These are phyloP conservation scores for Apiotrichum veenhuisii DNA, from an alignment of 1,284 basidiomycete genomes.

Conservation along the genomic window DNA sequence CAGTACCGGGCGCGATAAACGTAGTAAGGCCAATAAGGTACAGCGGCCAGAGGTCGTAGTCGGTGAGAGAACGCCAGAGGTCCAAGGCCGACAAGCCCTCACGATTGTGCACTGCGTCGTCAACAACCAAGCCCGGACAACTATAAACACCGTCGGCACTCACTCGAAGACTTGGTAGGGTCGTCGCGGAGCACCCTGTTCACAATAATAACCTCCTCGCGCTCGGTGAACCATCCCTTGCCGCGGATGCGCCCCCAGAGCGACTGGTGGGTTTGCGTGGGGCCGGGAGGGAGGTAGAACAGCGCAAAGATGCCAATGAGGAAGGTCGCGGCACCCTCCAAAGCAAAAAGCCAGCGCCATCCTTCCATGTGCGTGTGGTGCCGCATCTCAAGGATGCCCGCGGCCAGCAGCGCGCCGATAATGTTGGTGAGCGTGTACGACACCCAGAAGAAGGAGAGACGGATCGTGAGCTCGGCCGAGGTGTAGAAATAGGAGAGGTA, in stretches of 20 bases:
- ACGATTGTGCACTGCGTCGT: conserved; percentile 50
- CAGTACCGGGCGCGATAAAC: conserved; percentile 28
- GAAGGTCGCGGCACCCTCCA: conserved; percentile 43
- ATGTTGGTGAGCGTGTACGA: conserved; percentile 29
- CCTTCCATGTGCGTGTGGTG: conserved; percentile 35
- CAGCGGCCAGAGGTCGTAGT: conserved; percentile 50
- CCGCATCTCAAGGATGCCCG: conserved; percentile 43
- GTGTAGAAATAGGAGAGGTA: conserved; percentile 50
- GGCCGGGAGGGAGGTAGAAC: conserved; percentile 43
- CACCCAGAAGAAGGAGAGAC: conserved; percentile 48
- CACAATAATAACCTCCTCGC: conserved; percentile 51
- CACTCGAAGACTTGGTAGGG: conserved; percentile 39
- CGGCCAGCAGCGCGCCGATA: conserved; percentile 36
- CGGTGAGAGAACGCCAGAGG: conserved; percentile 35
- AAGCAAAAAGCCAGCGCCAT: conserved; percentile 42
- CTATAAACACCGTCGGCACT: neutral
- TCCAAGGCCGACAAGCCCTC: conserved; percentile 36
- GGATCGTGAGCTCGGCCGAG: conserved; percentile 30
- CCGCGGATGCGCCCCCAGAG: conserved; percentile 20
- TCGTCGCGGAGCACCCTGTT: conserved; percentile 53
- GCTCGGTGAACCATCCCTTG: conserved; percentile 50
- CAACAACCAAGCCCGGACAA: too few species aligned
- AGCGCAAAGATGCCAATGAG: conserved; percentile 38
- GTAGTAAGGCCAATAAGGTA: conserved; percentile 38
- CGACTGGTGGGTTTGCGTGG: conserved; percentile 40